Evolutionary conservation across 129 eudicot species (phyloP).

Genomic region (Scalesia atractyloides): DNA sequence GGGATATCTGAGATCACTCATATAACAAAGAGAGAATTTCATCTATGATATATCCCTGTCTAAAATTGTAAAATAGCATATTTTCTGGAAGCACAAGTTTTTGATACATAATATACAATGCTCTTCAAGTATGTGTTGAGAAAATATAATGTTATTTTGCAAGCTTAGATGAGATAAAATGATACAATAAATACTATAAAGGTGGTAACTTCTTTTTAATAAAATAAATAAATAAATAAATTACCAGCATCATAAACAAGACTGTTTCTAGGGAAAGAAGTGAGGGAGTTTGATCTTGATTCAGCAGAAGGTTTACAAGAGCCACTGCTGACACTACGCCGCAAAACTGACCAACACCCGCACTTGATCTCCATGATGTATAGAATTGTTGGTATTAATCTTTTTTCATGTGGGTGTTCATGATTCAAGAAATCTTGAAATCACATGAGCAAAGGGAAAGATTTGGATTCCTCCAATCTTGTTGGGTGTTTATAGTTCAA

Average conservation of each 20-base stretch:
- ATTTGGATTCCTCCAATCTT: slow-evolving; percentile 13
- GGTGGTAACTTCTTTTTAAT: not conserved
- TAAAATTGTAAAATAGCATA: no score
- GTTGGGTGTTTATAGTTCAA: slow-evolving; percentile 15
- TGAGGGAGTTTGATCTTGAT: slow-evolving; percentile 51
- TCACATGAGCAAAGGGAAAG: slow-evolving; percentile 4
- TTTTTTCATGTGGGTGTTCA: slow-evolving; percentile 23
- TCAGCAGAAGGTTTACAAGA: slow-evolving; percentile 55
- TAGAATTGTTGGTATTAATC: slow-evolving; percentile 1
- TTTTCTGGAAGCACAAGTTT: no score
- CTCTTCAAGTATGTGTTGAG: no score
- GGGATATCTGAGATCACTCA: no score
- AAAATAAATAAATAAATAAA: not conserved
- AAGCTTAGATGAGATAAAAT: no score
- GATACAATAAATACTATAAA: not conserved
- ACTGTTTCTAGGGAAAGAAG: slow-evolving; percentile 70
- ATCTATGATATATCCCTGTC: no score
- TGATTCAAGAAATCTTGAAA: slow-evolving; percentile 19
- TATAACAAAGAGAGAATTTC: no score
- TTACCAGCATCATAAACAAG: slow-evolving; percentile 96
- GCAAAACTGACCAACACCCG: slow-evolving; percentile 85
- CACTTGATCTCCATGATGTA: slow-evolving; percentile 59
- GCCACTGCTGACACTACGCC: slow-evolving; percentile 52
- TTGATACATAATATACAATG: no score
- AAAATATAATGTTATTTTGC: no score